These are phyloP conservation scores for Botryotinia calthae DNA, from an alignment of 2,329 filamentous ascomycete species.

Conservation along the genomic window DNA sequence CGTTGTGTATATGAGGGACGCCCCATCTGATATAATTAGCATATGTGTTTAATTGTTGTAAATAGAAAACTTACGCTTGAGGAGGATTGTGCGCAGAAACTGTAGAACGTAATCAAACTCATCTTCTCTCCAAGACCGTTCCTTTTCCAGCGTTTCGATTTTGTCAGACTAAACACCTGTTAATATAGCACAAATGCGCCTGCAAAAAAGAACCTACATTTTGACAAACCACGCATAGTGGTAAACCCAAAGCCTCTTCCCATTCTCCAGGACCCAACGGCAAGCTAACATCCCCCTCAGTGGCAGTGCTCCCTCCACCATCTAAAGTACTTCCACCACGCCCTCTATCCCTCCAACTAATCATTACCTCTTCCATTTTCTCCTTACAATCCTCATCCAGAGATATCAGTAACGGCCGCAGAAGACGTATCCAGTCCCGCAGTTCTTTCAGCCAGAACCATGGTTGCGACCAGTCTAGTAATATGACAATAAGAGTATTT, in stretches of 20 bases:
- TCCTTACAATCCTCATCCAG: slow-evolving; percentile 75
- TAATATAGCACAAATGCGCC: slow-evolving; percentile 18
- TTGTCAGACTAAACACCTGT: slow-evolving; percentile 26
- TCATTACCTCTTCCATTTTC: slow-evolving; percentile 83
- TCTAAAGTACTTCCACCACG: slow-evolving; percentile 64
- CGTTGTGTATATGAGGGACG: slow-evolving; percentile 81
- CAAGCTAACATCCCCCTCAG: slow-evolving; percentile 67
- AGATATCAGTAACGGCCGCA: slow-evolving; percentile 72
- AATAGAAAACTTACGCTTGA: slow-evolving; percentile 65
- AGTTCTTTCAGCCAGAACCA: slow-evolving; percentile 90
- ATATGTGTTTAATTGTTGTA: slow-evolving; percentile 13
- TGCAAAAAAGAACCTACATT: slow-evolving; percentile 57
- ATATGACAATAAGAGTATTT: slow-evolving; percentile 81
- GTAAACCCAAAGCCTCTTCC: slow-evolving; percentile 84
- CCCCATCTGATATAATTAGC: slow-evolving; percentile 58
- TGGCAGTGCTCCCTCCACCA: slow-evolving; percentile 53
- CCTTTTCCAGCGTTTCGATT: slow-evolving; percentile 81
- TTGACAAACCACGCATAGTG: slow-evolving; percentile 92
- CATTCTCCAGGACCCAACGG: slow-evolving; percentile 87
- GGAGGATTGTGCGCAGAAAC: slow-evolving; percentile 81
- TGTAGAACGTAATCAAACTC: slow-evolving; percentile 96
- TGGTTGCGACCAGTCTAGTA: slow-evolving; percentile 94
- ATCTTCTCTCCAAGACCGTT: slow-evolving; percentile 90
- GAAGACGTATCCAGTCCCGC: slow-evolving; percentile 81
- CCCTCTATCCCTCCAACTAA: slow-evolving; percentile 73